Conservation (phyloP, 2,329 filamentous ascomycete species). For the Monosporascus sp. region DNA sequence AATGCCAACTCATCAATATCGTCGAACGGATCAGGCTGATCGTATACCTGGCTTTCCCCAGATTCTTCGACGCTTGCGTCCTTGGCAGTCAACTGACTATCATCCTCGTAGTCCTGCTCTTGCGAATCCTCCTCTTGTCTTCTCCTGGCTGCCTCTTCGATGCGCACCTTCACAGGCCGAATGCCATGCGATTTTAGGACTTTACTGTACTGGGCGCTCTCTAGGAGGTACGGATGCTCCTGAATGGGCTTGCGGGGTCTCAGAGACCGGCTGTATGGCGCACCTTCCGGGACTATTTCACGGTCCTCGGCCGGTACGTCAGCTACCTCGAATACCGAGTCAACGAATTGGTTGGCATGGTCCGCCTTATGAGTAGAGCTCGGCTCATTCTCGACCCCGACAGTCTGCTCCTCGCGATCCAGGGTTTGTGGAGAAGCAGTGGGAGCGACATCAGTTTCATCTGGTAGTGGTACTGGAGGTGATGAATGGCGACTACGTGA, state of each 20-base stretch:
- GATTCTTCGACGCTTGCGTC: constrained; percentile 22
- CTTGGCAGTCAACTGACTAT: constrained; percentile 39
- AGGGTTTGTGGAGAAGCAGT: neutral
- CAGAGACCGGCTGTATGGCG: constrained; percentile 38
- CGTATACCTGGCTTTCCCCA: constrained; percentile 30
- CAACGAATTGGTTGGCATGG: constrained; percentile 1
- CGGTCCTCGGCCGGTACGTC: constrained; percentile 8
- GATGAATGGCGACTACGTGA: neutral
- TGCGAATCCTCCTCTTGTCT: constrained; percentile 39
- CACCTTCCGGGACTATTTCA: constrained; percentile 3
- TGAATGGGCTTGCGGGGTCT: constrained; percentile 57
- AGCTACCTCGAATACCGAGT: constrained; percentile 9
- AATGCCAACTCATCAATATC: constrained; percentile 15
- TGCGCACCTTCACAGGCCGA: constrained; percentile 42
- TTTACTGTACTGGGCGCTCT: constrained; percentile 49
- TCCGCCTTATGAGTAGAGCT: constrained; percentile 1
- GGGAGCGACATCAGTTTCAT: neutral
- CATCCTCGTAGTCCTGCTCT: constrained; percentile 46
- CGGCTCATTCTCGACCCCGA: constrained; percentile 1
- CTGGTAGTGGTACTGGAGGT: neutral
- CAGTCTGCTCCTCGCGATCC: neutral
- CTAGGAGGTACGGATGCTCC: constrained; percentile 53
- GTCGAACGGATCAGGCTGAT: constrained; percentile 8
- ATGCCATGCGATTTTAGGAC: constrained; percentile 50
- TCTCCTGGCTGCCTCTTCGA: constrained; percentile 25